phyloP scores from a whole-genome alignment of 169 alveolate species.

The Plasmodium cynomolgi region DNA sequence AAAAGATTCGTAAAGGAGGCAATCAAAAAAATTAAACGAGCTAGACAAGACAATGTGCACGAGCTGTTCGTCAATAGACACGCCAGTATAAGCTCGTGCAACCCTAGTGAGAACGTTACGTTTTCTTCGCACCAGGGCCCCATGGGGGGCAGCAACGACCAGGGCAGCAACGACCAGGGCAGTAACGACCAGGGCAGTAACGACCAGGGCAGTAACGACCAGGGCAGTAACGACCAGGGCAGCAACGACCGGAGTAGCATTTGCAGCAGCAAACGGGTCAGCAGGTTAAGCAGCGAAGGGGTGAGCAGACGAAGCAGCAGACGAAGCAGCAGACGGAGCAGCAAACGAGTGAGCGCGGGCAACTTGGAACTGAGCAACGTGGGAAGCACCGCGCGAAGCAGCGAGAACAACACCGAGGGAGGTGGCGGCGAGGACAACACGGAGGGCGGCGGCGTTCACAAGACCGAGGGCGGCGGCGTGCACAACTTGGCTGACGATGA shows the following conservation, averaged over 20 bases:
- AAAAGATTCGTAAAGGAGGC: slow-evolving; percentile 85
- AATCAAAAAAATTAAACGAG: slow-evolving; percentile 75
- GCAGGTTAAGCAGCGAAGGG: not conserved
- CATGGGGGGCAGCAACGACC: not conserved
- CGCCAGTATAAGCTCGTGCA: slow-evolving; percentile 8
- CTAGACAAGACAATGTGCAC: slow-evolving; percentile 37
- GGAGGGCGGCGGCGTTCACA: not conserved
- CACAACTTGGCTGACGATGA: not conserved
- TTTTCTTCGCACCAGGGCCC: not conserved
- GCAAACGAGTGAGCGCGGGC: not conserved
- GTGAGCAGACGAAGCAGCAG: not conserved
- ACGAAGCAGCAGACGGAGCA: not conserved
- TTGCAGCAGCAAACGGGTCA: not conserved
- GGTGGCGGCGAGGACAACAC: not conserved
- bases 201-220: not conserved
- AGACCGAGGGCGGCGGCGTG: not conserved
- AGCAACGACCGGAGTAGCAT: not conserved
- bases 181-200: not conserved
- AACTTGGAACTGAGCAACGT: not conserved
- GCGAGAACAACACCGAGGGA: not conserved
- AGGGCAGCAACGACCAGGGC: not conserved
- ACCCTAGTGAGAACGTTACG: slow-evolving; percentile 27
- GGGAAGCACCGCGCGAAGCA: not conserved
- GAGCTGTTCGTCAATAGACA: slow-evolving; percentile 26
- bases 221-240: not conserved